Percentiles rank a stretch among this genome's conserved stretches.
These are phyloP conservation scores for Fusarium bulbicola DNA, from an alignment of 2,329 filamentous ascomycete genomes.

Conservation along the genomic window DNA sequence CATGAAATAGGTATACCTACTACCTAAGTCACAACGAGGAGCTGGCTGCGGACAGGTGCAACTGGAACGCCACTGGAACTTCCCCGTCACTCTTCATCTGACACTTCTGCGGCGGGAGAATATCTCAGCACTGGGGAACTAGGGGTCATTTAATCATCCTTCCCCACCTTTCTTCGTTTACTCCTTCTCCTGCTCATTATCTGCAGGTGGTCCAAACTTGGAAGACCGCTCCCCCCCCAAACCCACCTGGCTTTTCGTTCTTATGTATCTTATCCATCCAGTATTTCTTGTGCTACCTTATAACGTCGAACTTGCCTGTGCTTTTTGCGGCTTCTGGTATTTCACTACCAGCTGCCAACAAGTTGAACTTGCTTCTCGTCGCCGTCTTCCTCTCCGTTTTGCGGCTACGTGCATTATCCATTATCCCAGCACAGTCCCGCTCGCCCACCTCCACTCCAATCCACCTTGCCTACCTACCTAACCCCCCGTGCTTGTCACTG, in stretches of 20 bases:
- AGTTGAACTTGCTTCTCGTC: slow-evolving; percentile 8
- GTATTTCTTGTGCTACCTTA: slow-evolving; percentile 17
- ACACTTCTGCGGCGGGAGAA: slow-evolving; percentile 25
- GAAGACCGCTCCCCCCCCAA: slow-evolving; percentile 27
- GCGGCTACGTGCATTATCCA: slow-evolving; percentile 22
- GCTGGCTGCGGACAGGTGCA: not conserved
- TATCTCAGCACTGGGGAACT: slow-evolving; percentile 24
- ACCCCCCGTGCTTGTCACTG: slow-evolving; percentile 30
- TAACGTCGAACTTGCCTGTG: slow-evolving; percentile 19
- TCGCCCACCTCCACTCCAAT: slow-evolving; percentile 34
- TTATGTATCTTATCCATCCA: slow-evolving; percentile 15
- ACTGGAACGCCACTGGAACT: slow-evolving; percentile 26
- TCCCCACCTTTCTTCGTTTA: slow-evolving; percentile 41
- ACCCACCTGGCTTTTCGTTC: slow-evolving; percentile 21
- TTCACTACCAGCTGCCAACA: slow-evolving; percentile 20
- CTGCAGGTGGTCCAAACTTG: slow-evolving; percentile 25
- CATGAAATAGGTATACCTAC: not conserved
- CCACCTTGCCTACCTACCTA: slow-evolving; percentile 1
- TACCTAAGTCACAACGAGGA: not conserved
- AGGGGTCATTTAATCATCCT: slow-evolving; percentile 33
- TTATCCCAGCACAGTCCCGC: slow-evolving; percentile 24
- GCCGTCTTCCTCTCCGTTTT: slow-evolving; percentile 22
- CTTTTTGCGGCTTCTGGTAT: slow-evolving; percentile 15
- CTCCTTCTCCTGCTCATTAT: slow-evolving; percentile 32
- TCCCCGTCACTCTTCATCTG: slow-evolving; percentile 23